A percentile compares a stretch with the other conserved stretches of the same genome.
Evolutionary conservation across 108 stramenopile genomes (phyloP).

Genomic region (Nitzschia sp.): DNA sequence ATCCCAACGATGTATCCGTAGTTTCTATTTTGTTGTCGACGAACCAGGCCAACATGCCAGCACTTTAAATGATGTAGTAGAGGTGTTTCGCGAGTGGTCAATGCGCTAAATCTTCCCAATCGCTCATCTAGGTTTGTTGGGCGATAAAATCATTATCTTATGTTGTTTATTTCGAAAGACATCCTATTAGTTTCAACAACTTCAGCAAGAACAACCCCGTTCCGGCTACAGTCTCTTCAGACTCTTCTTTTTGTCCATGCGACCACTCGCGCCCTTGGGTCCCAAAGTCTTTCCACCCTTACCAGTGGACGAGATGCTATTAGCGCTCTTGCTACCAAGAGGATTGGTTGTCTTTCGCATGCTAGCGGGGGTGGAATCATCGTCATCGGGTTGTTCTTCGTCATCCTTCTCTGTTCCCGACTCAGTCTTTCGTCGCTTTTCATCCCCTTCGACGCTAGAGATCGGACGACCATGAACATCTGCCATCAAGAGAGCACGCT

Average conservation of each 20-base stretch:
- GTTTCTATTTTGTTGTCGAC: no score
- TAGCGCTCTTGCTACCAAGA: conserved; percentile 44
- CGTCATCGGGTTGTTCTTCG: conserved; percentile 6
- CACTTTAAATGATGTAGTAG: no score
- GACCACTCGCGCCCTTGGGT: conserved; percentile 22
- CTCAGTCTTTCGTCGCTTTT: conserved; percentile 21
- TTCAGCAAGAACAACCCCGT: not conserved
- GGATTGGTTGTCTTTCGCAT: conserved; percentile 23
- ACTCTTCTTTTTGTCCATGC: conserved; percentile 73
- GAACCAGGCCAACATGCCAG: no score
- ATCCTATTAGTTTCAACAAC: no score
- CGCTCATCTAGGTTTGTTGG: no score
- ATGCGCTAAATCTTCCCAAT: no score
- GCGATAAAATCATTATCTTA: no score
- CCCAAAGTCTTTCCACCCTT: conserved; percentile 20
- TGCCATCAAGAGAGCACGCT: conserved; percentile 92
- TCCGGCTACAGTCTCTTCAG: conserved; percentile 58
- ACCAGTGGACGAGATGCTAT: conserved; percentile 23
- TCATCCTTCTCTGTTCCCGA: conserved; percentile 5
- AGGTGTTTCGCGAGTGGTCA: no score
- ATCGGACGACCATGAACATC: conserved; percentile 84
- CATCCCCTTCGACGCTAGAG: conserved; percentile 26
- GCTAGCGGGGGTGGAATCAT: conserved; percentile 14
- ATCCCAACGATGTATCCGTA: no score
- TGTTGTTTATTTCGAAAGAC: no score